Conservation (phyloP, 2,329 filamentous ascomycete species). For the Chrysoporthe deuterocubensis region DNA sequence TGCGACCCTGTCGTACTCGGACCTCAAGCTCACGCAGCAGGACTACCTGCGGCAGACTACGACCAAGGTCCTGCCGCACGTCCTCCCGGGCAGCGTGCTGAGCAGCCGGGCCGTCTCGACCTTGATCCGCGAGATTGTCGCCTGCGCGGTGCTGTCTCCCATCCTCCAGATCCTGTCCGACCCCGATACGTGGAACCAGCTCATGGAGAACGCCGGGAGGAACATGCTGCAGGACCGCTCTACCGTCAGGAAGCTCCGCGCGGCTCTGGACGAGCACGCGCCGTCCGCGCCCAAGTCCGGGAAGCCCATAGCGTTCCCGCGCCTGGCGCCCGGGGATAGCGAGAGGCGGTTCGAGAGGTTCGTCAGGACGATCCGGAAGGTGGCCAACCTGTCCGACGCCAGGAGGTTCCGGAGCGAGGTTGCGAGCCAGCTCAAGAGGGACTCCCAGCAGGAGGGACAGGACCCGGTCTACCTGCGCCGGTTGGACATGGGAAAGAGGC, state of each 20-base stretch:
- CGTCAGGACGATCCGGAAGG: constrained; percentile 83
- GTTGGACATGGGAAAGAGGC: constrained; percentile 86
- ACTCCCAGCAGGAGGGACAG: constrained; percentile 75
- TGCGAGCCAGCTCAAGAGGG: constrained; percentile 86
- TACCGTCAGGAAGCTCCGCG: constrained; percentile 87
- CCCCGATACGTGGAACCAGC: constrained; percentile 96
- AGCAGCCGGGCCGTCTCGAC: constrained; percentile 80
- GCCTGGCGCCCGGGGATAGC: constrained; percentile 79
- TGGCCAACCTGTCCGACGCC: constrained; percentile 90
- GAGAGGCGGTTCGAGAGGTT: constrained; percentile 95
- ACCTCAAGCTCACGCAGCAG: constrained; percentile 84
- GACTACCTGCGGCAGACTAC: constrained; percentile 82
- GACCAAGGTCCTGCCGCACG: constrained; percentile 69
- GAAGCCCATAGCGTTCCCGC: constrained; percentile 73
- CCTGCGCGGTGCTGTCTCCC: constrained; percentile 87
- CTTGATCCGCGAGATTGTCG: constrained; percentile 86
- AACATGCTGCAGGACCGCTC: constrained; percentile 93
- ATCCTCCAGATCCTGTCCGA: constrained; percentile 81
- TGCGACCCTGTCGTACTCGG: constrained; percentile 79
- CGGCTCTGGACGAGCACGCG: constrained; percentile 91
- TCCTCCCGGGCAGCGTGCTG: constrained; percentile 75
- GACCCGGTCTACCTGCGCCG: constrained; percentile 87
- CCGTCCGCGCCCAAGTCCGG: constrained; percentile 73
- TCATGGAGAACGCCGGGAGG: constrained; percentile 87
- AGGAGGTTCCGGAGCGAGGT: constrained; percentile 91